Evolutionary conservation across 495 filamentous ascomycete genomes (phyloP).

Genomic region (Diplogelasinospora grovesii): DNA sequence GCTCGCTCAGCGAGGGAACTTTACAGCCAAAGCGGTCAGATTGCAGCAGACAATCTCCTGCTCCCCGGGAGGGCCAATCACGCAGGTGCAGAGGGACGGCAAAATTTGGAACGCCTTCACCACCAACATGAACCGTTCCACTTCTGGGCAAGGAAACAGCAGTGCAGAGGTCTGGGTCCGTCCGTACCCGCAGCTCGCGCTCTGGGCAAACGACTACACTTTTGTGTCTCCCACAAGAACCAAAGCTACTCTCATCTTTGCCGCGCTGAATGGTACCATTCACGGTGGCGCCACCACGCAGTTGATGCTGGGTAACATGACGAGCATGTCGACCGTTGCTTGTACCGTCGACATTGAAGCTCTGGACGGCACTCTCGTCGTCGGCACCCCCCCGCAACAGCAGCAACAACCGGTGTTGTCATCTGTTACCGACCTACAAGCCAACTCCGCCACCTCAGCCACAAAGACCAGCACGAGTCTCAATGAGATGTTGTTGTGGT

Average conservation of each 20-base stretch:
- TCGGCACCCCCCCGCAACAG: conserved; percentile 1
- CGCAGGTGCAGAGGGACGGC: conserved; percentile 15
- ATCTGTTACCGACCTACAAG: conserved; percentile 10
- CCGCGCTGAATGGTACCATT: conserved; percentile 26
- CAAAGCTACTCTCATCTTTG: conserved; percentile 21
- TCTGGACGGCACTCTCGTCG: conserved; percentile 12
- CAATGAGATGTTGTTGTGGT: conserved; percentile 28
- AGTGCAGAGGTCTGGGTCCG: conserved; percentile 20
- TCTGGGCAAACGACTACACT: conserved; percentile 21
- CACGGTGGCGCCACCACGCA: conserved; percentile 13
- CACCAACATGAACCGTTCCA: conserved; percentile 23
- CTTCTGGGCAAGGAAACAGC: conserved; percentile 10
- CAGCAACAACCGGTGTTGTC: conserved; percentile 13
- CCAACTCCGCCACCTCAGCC: conserved; percentile 6
- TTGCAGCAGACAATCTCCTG: conserved; percentile 19
- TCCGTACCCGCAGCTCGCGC: conserved; percentile 12
- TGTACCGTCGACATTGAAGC: conserved; percentile 20
- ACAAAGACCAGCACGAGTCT: conserved; percentile 7
- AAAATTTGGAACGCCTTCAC: conserved; percentile 19
- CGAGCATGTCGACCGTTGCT: conserved; percentile 15
- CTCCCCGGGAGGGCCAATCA: conserved; percentile 5
- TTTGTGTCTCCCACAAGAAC: conserved; percentile 16
- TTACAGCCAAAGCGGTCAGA: conserved; percentile 18
- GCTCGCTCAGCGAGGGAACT: conserved; percentile 13
- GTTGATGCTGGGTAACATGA: conserved; percentile 10